Evolutionary conservation across 2,329 filamentous ascomycete species (phyloP), one percentile per base, ranked within the genome.

Genomic region (Cladophialophora yegresii): DNA sequence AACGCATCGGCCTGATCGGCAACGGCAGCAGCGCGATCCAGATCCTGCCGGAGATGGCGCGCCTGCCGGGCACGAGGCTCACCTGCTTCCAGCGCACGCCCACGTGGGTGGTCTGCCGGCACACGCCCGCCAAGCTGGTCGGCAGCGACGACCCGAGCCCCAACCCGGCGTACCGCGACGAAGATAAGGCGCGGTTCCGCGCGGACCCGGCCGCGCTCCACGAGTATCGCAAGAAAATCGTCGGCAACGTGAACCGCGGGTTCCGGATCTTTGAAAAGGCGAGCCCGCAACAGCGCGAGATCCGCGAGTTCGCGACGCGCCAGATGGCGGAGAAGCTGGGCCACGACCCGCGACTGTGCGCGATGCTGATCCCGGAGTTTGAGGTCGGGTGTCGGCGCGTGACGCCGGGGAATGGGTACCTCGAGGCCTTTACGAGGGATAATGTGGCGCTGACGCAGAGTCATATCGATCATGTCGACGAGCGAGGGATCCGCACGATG

Each of bases 331-430:
- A 61, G 28, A 61, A 61, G 33, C 56, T 70, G 30, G 63, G 68
- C 33, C 33, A 73, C 54, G 68, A 73, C 40, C 56, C 64, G 1
- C 66, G 70, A 0, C 65, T 74, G 1, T 66, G 65, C 47, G 64
- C 68, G 7, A 61, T 65, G 47, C 64, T 71, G 36, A 70, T 70
- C 20, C 74, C 73, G 1, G 62, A 70, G 0, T 74, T 70, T 59
- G 58, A 63, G n/a, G 61, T 73, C 9, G 81, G 81, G 0, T 84
- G 82, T 61, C 75, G 81, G 12, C 75, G 82, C 1, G 67, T 82
- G 23, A 83, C 82, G 0, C 83, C 82, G 0, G 82, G 82, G 0
- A 79, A 79, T 16, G 81, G 82, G 0, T 84, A 82, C 68, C 77
- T 84, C 10, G 80, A 84, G 69, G 79, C 82, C 1, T 71, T 82